Evolutionary conservation across 2,329 filamentous ascomycete genomes (phyloP).

Genomic region (Teratosphaeriaceae sp.): DNA sequence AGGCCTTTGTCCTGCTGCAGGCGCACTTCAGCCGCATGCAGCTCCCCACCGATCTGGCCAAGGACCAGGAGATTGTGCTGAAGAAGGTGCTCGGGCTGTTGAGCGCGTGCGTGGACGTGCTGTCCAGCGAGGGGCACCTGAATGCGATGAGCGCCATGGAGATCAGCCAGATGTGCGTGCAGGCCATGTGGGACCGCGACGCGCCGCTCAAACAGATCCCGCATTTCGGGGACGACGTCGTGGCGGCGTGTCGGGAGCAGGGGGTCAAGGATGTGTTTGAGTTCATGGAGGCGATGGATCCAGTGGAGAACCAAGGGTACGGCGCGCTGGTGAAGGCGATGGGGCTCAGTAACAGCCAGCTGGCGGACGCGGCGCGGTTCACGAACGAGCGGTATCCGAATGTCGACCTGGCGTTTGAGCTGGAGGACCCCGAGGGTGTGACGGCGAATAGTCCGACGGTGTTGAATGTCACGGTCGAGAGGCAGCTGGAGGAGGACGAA

Average conservation of each 20-base stretch:
- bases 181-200: slow-evolving; percentile 98
- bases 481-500: slow-evolving; percentile 66
- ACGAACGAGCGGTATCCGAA: slow-evolving; percentile 97
- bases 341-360: slow-evolving; percentile 70
- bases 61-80: slow-evolving; percentile 87
- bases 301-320: slow-evolving; percentile 82
- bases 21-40: slow-evolving; percentile 98
- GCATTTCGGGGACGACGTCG: slow-evolving; percentile 77
- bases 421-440: slow-evolving; percentile 74
- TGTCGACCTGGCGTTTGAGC: slow-evolving; percentile 80
- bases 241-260: slow-evolving; percentile 74
- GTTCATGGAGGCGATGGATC: slow-evolving; percentile 99
- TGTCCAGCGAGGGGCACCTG: slow-evolving; percentile 90
- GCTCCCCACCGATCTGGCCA: slow-evolving; percentile 87
- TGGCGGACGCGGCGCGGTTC: slow-evolving; percentile 85
- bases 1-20: slow-evolving; percentile 93
- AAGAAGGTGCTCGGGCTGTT: slow-evolving; percentile 80
- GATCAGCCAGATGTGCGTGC: slow-evolving; percentile 97
- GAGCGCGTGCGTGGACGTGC: slow-evolving; percentile 86
- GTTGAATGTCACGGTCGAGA: slow-evolving; percentile 75
- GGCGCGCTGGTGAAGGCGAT: slow-evolving; percentile 69
- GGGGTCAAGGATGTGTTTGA: slow-evolving; percentile 90
- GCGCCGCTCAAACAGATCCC: slow-evolving; percentile 96
- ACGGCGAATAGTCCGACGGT: slow-evolving; percentile 74
- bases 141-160: slow-evolving; percentile 99